These are phyloP conservation scores for Phytopythium kandeliae DNA, from an alignment of 352 stramenopile genomes.

Conservation along the genomic window DNA sequence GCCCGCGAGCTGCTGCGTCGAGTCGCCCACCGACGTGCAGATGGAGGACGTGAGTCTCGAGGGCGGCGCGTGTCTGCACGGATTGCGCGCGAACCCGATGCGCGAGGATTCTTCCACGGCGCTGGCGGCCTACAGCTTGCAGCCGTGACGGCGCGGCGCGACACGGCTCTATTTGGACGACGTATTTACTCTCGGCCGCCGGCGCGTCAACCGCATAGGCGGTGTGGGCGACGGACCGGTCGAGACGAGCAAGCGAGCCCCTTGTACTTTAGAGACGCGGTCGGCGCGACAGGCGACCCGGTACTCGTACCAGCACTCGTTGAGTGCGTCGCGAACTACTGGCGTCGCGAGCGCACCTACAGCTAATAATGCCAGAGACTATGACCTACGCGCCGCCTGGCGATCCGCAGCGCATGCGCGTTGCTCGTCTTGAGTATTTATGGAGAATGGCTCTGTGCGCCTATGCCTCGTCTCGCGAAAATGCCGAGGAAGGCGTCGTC, in stretches of 20 bases:
- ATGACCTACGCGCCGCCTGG: too few relatives aligned
- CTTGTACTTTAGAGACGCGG: conserved; percentile 4
- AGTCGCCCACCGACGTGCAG: conserved; percentile 8
- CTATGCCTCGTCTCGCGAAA: too few relatives aligned
- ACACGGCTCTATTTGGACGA: neutral
- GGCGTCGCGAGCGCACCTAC: too few relatives aligned
- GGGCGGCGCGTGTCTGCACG: neutral
- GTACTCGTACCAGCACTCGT: too few relatives aligned
- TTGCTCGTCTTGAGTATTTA: too few relatives aligned
- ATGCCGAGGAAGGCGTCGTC: too few relatives aligned
- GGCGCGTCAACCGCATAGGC: neutral
- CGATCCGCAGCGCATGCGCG: too few relatives aligned
- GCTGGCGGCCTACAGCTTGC: conserved; percentile 30
- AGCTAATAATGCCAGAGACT: too few relatives aligned
- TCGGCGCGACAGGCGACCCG: neutral
- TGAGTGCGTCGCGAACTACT: too few relatives aligned
- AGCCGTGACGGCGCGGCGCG: conserved; percentile 17
- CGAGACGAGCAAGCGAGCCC: neutral
- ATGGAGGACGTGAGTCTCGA: conserved; percentile 7
- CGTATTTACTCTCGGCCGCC: conserved; percentile 1
- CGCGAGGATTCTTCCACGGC: conserved; percentile 42
- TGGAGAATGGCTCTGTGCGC: too few relatives aligned
- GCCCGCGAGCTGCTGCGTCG: neutral
- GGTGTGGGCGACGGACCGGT: neutral
- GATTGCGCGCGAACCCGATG: conserved; percentile 12